Evolutionary conservation across 768 basidiomycete genomes (phyloP), one percentile per base, ranked within the genome.

Genomic region (Macrolepiota dolichaula): DNA sequence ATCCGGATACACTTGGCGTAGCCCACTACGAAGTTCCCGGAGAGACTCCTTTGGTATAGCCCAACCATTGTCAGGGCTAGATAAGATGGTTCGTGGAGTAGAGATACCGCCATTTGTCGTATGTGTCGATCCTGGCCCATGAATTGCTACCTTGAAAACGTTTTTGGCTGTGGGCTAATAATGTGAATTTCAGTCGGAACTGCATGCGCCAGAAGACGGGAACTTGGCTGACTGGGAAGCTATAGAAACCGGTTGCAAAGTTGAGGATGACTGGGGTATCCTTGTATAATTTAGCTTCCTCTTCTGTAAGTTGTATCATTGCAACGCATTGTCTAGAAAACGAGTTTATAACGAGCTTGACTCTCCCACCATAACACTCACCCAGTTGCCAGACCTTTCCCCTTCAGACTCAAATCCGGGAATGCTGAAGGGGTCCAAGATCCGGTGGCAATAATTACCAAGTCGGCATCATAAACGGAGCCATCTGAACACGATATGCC

Each of bases 351-450:
- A 44, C 59, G 27, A 62, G 53, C 44, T 17, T 42, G 3, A 25
- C 47, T n/a, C 13, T 47, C 37, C 36, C 51, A 36, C 12, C 13
- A 35, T 24, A 12, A n/a, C 32, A 65, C 80, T 69, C 64, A 94
- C 94, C 95, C 96, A 19, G 92, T 95, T 1, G 96, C 92, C 7
- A 87, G 73, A 63, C 87, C 87, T 24, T 72, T 76, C 2, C 74
- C 69, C 15, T 79, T 74, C 40, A 90, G 68, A 12, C 75, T 72
- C 9, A 87, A 72, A 40, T 81, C 81, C 7, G 87, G 85, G 69
- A 96, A 92, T 1, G 87, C 71, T 1, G 88, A 87, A 9, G 91
- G 85, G 1, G 94, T 94, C 96, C 96, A 97, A 4, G 89, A 83
- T 24, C 94, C 94, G 13, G 86, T 77, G 7, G 92, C 85, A 36